phyloP scores from a whole-genome alignment of 371 early-diverging fungal genomes.

The Mucor racemosus region DNA sequence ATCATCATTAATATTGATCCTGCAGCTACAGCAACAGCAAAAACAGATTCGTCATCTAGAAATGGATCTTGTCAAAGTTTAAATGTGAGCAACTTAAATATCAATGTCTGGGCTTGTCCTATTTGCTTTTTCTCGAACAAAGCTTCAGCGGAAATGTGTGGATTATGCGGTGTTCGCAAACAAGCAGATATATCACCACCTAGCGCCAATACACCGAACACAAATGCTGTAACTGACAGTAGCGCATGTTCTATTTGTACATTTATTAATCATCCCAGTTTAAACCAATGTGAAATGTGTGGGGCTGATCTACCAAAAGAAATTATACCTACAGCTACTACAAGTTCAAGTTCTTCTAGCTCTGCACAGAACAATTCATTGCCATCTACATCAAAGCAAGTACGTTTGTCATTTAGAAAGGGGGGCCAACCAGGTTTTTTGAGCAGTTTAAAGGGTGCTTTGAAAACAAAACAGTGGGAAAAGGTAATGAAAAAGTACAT shows the following conservation, averaged over 20 bases:
- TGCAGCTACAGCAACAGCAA: background rate
- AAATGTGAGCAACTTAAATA: conserved; percentile 9
- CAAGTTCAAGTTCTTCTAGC: background rate
- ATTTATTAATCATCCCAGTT: conserved; percentile 83
- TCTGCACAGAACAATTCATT: background rate
- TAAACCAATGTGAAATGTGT: conserved; percentile 83
- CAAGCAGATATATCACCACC: conserved; percentile 19
- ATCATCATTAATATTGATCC: conserved; percentile 55
- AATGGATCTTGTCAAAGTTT: conserved; percentile 6
- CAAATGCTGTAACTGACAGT: conserved; percentile 13
- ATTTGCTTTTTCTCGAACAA: conserved; percentile 75
- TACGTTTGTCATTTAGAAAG: conserved; percentile 80
- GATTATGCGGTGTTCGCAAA: conserved; percentile 74
- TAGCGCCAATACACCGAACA: background rate
- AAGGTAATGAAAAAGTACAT: conserved; percentile 13
- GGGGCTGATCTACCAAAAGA: conserved; percentile 56
- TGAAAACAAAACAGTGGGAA: conserved; percentile 72
- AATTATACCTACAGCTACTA: conserved; percentile 17
- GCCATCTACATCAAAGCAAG: conserved; percentile 8
- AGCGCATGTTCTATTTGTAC: conserved; percentile 78
- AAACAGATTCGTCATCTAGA: background rate
- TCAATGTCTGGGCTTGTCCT: conserved; percentile 71
- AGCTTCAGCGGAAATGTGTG: conserved; percentile 58
- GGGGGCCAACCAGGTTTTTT: conserved; percentile 72
- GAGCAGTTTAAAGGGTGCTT: conserved; percentile 60